Base-by-base conservation (phyloP, 768 basidiomycete genomes). In the Boletales sp. region DNA sequence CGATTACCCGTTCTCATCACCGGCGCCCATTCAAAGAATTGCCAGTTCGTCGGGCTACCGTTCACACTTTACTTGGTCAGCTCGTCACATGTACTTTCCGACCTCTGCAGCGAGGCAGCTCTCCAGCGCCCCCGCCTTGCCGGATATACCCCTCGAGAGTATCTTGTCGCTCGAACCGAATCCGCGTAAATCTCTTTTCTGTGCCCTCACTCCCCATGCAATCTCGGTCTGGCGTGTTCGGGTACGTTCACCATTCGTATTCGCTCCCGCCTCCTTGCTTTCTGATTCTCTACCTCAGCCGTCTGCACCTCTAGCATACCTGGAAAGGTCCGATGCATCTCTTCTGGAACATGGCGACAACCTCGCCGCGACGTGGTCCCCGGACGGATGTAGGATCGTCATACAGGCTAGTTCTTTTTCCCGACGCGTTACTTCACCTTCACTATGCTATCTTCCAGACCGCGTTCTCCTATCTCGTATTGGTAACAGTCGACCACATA, bases 331-430 rank as follows among this genome's bases (percentile, higher is more conserved):
- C 33, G 73, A 83, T 8, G 80, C 81, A 2, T 94, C 91, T 15
- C 72, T 95, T 35, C 67, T 78, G 48, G 85, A 89, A 51, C 93
- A 94, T 64, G 94, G 94, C n/a, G 80, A 84, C 59, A 95, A 93
- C 57, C 54, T 76, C 17, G 70, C 78, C 46, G 81, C 80, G 12
- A 78, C 82, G 59, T 97, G 94, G 93, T 83, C 92, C 15, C 84
- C 85, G 46, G 91, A 94, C 64, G 86, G 87, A 32, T 75, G 76
- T 59, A 77, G 83, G 57, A 81, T 97, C 42, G 81, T 94, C 46
- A 79, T 97, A 18, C 82, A 87, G 70, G 94, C 89, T 50, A 48
- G 83, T 67, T 7, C 17, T 39, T 37, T 28, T 28, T 28, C 25
- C 25, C 25, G 25, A 28, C 25, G 25, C 46, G 31, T 47, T n/a